Evolutionary conservation across 1,139 yeast species (phyloP), one percentile per base, ranked within the genome.

Genomic region (Debaryomyces singareniensis): DNA sequence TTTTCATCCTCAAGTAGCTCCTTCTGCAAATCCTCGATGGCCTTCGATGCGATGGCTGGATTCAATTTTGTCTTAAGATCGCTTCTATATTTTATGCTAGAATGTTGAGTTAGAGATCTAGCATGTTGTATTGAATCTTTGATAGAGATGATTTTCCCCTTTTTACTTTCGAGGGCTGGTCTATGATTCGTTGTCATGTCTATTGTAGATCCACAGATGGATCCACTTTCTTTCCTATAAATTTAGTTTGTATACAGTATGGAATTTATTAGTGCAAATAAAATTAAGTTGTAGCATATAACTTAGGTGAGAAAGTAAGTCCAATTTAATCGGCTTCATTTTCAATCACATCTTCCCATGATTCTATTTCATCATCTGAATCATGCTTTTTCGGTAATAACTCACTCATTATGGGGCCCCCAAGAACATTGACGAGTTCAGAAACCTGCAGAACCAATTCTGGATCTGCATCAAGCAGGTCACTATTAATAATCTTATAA

Each of bases 111-210:
- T 12, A 82, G 60, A 10, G 74, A 61, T 29, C 95, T 61, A 2
- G 86, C 69, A 51, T 86, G 95, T 10, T 64, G 53, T 9, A 79
- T 83, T 25, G 71, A 51, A 31, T 62, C 62, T 11, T 42, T 37
- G 15, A 67, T 63, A 2, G 46, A 44, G 30, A 68, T 55, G 18
- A 60, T 62, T 42, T 72, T 74, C 4, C 96, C 96, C 44, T 77
- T 70, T 34, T 94, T 87, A 36, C 91, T 84, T 47, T 87, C 96
- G 38, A 85, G 68, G 5, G 94, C 85, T 0, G 96, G 96, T 51
- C 94, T 70, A 49, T 85, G 95, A 29, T 93, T 91, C 2, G 95
- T 80, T 2, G 95, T 82, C 95, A 85, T 85, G 14, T 14, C 33
- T 20, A 15, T n/a, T n/a, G n/a, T n/a, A n/a, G n/a, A n/a, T n/a